Base-by-base conservation (phyloP, 495 filamentous ascomycete genomes). In the Corynascus novoguineensis region DNA sequence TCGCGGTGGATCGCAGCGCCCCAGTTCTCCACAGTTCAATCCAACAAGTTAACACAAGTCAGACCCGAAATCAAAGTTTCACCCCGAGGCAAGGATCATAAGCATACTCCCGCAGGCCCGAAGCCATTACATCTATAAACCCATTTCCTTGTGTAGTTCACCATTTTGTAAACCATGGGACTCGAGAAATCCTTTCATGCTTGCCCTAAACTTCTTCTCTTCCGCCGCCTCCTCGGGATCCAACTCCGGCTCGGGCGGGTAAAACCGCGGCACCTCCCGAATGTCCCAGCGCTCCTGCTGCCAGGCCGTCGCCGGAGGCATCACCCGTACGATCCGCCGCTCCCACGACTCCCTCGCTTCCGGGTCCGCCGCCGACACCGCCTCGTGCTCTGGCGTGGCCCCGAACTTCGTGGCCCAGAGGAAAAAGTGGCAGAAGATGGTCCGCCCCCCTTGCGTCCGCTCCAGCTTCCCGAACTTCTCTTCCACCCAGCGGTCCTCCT, bases 231-330 rank as follows among this genome's bases (percentile, higher is more conserved):
- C 44, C 24, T 45, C 42, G 21, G 15, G 4, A 31, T 47, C 25
- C 5, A 22, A 17, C 25, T 47, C 44, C 24, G 14, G 25, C 25
- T 47, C 44, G 44, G 41, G 41, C 19, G 41, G 19, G 41, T 28
- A 47, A 29, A 28, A 15, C 1, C 27, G 27, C 44, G 27, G 44
- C 24, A 47, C 27, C 31, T n/a, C 14, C 24, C 44, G 44, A 17
- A 47, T 47, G 25, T 31, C 27, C 44, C 44, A 31, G 10, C 44
- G 44, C 44, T 47, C 44, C 44, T 47, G 44, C 10, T 3, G 12
- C 44, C 24, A 47, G 44, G 44, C 44, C 25, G 44, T 47, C 1
- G 44, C 44, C 44, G 44, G 44, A 31, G 44, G 44, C 44, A 47
- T 47, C 27, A 47, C 44, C 27, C 17, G 2, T n/a, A 27, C 44